Base-by-base conservation (phyloP, 2,329 filamentous ascomycete species). In the Cladobotryum mycophilum region DNA sequence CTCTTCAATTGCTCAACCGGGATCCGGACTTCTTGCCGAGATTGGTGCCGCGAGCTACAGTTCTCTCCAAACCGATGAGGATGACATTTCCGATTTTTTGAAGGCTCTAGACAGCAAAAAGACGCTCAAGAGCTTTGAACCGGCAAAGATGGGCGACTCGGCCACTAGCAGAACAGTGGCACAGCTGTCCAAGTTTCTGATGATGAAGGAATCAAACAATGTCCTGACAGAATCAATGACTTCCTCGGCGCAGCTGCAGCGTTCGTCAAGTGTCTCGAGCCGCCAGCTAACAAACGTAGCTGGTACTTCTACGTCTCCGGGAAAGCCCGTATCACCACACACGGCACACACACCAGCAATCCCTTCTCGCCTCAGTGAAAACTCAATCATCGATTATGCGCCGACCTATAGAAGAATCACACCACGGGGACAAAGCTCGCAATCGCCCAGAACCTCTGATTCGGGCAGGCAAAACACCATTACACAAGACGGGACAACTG, bases 331-430 rank as follows among this genome's bases (percentile, higher is more conserved):
- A 15, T 96, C 89, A 3, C 90, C 88, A 9, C 89, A 92, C 63
- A 96, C 89, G 0, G 89, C 91, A 1, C 91, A 97, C 62, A 95
- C 90, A 0, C 93, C 93, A 4, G 90, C 91, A 11, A 89, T 97
- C 25, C 92, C 92, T 17, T 96, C 91, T 7, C 81, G 93, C n/a
- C 73, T 99, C 18, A 95, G 89, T 63, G 89, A 93, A 55, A 91
- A 95, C 62, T 93, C 88, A 47, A 89, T 93, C 33, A 68, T 69
- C 36, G 67, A 70, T 48, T 67, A 69, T 42, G 56, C 61, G 17
- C 55, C 60, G 2, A 58, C 61, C 18, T 52, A 53, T 18, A 60
- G 62, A n/a, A 57, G 66, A 15, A 59, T 61, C 15, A 58, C 62
- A 20, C 64, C 68, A 7, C 61, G 67, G 14, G 58, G 60, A 34